Base-by-base conservation (phyloP, 2,329 filamentous ascomycete species). In the Aureobasidium sp. region DNA sequence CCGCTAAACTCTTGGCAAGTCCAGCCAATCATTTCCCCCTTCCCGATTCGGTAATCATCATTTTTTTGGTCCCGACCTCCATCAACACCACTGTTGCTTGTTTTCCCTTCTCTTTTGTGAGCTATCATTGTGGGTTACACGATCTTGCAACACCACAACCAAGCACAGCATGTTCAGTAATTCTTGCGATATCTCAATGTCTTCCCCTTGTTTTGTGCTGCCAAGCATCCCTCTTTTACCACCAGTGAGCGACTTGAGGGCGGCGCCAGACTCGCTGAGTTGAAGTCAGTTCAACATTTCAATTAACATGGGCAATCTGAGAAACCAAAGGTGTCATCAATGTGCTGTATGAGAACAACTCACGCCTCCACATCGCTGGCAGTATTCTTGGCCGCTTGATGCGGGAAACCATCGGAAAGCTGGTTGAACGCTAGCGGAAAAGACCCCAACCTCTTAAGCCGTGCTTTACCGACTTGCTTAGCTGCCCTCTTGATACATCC, bases 1-100 rank as follows among this genome's bases (percentile, higher is more conserved):
- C 33, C 21, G 38, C 51, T 5, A 21, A 10, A 23, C 17, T 46
- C 40, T 57, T 19, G 53, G 51, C 51, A 45, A 31, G 27, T 45
- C n/a, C 51, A 35, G 40, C 53, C 53, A 57, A 57, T 57, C 53
- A 57, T 11, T 38, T n/a, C 19, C 10, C 21, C 25, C 29, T 57
- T 46, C 53, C 53, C 19, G 8, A 45, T 57, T 13, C 1, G 53
- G 53, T 21, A 45, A 40, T 13, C 53, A 55, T 42, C 37, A 25
- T n/a, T 55, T 43, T 55, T 43, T 17, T 9, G 9, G 27, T 29
- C 27, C 9, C 9, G 27, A 17, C n/a, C 13, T 42, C n/a, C 2
- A 8, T 2, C 37, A 29, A 21, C 51, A 11, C n/a, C 17, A 17
- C 17, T 29, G 23, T 9, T n/a, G 23, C 43, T 29, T 43, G 27